Base-by-base conservation (phyloP, 495 filamentous ascomycete species). In the Annulohypoxylon moriforme region DNA sequence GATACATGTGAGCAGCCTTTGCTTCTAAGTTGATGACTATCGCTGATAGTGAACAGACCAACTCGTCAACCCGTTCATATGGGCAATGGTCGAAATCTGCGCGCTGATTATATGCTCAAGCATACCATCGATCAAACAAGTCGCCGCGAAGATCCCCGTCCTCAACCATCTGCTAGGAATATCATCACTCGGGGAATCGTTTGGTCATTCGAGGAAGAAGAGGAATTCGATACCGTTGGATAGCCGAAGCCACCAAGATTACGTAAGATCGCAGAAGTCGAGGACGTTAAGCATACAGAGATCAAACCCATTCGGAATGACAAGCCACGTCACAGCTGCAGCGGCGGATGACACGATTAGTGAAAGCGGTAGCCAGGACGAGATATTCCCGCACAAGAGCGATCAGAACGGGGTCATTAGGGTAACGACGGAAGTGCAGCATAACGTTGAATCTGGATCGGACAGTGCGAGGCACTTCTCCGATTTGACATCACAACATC, bases 331-430 rank as follows among this genome's bases (percentile, higher is more conserved):
- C 14, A 64, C 68, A 18, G 72, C 60, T n/a, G 16, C 46, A 18
- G 49, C 1, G 3, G 63, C 63, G 62, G 68, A 74, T 50, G 68
- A 74, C 22, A 47, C 34, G 14, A 68, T 65, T 11, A 74, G 72
- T 47, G 63, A 67, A 18, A 71, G 58, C 36, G 63, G 60, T 7
- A 74, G 72, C 56, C 63, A 67, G 53, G 68, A 74, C 13, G 72
- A 87, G 75, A 81, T 88, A 64, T 71, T 71, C 27, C 61, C 66
- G 11, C 56, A 69, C n/a, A 69, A 59, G 50, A 66, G 49, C 20
- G 71, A 73, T 13, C 47, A 66, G 42, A 69, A 24, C 1, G 65
- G 71, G 16, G 66, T 49, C 3, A 73, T 73, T 8, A 66, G 53
- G 50, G 66, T 73, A 0, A 73, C 60, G 42, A 73, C 61, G 0